Evolutionary conservation across 352 stramenopile species (phyloP).

Genomic region (Phytophthora pseudosyringae): DNA sequence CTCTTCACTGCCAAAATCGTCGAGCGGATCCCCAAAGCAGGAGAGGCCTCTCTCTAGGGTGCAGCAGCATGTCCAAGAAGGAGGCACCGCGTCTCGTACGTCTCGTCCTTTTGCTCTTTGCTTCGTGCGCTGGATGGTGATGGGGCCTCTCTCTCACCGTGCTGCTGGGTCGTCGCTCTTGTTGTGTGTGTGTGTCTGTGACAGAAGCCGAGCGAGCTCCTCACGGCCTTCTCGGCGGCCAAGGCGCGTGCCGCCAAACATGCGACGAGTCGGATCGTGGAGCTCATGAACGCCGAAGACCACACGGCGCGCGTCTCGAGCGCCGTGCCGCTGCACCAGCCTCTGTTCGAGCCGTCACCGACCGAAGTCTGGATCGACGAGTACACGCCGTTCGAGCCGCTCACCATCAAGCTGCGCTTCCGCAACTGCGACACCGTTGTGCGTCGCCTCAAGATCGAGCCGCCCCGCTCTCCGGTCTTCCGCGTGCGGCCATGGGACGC

Average conservation of each 20-base stretch:
- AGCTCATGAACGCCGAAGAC: slow-evolving; percentile 78
- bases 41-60: not conserved
- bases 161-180: not conserved
- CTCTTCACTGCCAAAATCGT: slow-evolving; percentile 10
- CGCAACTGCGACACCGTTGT: slow-evolving; percentile 93
- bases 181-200: not conserved
- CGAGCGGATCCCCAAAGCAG: slow-evolving; percentile 5
- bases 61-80: slow-evolving; percentile 28
- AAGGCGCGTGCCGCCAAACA: slow-evolving; percentile 55
- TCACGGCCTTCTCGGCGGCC: slow-evolving; percentile 59
- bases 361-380: slow-evolving; percentile 91
- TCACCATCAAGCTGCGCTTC: slow-evolving; percentile 88
- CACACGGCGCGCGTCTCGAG: slow-evolving; percentile 68
- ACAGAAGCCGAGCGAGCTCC: slow-evolving; percentile 77
- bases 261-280: slow-evolving; percentile 51
- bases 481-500: slow-evolving; percentile 49
- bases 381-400: slow-evolving; percentile 90
- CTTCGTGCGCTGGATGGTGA: not conserved
- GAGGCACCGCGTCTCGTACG: slow-evolving; percentile 30
- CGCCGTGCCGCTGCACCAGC: slow-evolving; percentile 81
- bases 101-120: not conserved
- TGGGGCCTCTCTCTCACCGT: not conserved
- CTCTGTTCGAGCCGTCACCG: slow-evolving; percentile 89
- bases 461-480: slow-evolving; percentile 89
- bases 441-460: slow-evolving; percentile 90